Evolutionary conservation across 768 basidiomycete species (phyloP), one percentile per base, ranked within the genome.

Genomic region (Strobilomyces dryophilus): DNA sequence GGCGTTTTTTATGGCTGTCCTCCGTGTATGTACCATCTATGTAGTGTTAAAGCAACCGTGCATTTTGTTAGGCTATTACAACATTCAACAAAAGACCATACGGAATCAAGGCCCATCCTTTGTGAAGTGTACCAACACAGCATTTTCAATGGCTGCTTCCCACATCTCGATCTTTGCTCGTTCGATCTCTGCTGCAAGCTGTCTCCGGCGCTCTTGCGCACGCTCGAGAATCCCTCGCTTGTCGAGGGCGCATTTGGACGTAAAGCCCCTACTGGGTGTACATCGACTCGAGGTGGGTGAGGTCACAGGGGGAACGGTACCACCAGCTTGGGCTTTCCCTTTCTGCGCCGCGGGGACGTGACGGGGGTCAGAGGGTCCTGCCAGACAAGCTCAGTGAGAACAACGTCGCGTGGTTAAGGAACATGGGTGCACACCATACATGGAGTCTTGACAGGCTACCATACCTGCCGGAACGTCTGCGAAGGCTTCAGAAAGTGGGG

Each of bases 111-210:
- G 40, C 14, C 26, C 39, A 47, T 73, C 68, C 64, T 71, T 80
- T 56, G 61, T 59, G 41, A 85, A 63, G 56, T 81, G 75, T 35
- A 74, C 64, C 53, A 87, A 69, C 47, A 77, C 81, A n/a, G 82
- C 85, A 61, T 83, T 79, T 68, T 88, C 87, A 47, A 88, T 76
- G 37, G 80, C 83, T 47, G 78, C 76, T 70, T 88, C 86, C 89
- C 89, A 89, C 52, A 89, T 67, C 61, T 85, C 82, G 27, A 80
- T 74, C 62, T 84, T 85, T 21, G 83, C 79, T 49, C 71, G 73
- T 45, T 83, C 76, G 42, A 90, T 69, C 68, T 85, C 83, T 10
- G 68, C 69, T 51, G 71, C 69, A 35, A 91, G 58, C 58, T 79
- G 73, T 50, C 69, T 67, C 53, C 80, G 78, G 61, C 79, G 75